Evolutionary conservation across 257 asterid species (phyloP).

Genomic region (Nicotiana sylvestris): DNA sequence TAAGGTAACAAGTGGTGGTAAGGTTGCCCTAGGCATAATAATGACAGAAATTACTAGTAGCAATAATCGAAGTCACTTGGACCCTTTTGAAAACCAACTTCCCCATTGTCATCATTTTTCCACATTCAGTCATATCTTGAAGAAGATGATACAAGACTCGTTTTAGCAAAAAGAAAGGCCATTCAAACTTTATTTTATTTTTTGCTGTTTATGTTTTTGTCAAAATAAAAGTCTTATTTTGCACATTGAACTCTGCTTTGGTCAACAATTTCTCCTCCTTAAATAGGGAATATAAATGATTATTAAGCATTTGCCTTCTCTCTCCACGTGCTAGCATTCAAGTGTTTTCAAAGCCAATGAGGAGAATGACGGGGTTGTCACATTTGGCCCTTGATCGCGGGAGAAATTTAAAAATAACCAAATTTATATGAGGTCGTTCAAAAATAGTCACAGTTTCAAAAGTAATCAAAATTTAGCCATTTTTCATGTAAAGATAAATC

Average conservation of each 20-base stretch:
- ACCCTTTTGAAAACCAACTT: slow-evolving; percentile 3
- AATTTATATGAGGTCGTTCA: too few species aligned
- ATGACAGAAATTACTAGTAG: slow-evolving; percentile 1
- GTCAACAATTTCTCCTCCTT: slow-evolving; percentile 8
- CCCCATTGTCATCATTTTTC: slow-evolving; percentile 5
- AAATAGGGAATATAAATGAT: slow-evolving; percentile 3
- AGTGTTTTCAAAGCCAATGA: slow-evolving; percentile 7
- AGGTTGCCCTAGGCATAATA: slow-evolving; percentile 3
- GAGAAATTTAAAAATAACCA: too few species aligned
- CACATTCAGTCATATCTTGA: slow-evolving; percentile 4
- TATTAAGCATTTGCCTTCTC: slow-evolving; percentile 5
- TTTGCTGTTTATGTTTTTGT: background rate
- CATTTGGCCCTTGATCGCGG: too few species aligned
- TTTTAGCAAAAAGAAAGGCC: background rate
- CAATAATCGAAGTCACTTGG: slow-evolving; percentile 1
- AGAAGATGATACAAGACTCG: background rate
- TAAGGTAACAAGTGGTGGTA: background rate
- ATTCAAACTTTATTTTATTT: background rate
- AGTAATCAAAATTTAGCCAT: too few species aligned
- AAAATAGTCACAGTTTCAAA: too few species aligned
- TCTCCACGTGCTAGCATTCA: slow-evolving; percentile 8
- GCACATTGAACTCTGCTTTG: background rate
- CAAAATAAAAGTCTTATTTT: background rate
- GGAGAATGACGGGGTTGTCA: background rate
- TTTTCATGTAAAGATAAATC: too few species aligned